Conservation (phyloP, 805 yeast genomes). For the Starmerella khaoyaiensis region DNA sequence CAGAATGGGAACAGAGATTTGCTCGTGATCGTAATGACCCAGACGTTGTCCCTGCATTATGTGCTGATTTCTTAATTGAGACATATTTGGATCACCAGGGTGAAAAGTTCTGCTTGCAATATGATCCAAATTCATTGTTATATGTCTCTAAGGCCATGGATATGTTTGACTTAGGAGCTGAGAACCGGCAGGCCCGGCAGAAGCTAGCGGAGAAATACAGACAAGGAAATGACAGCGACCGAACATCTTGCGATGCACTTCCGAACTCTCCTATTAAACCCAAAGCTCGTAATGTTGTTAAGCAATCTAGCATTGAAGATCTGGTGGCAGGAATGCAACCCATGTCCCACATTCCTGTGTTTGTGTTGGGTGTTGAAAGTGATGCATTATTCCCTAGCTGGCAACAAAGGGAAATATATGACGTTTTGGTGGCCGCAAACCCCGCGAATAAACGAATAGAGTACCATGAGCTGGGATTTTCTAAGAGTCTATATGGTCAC, state of each 20-base stretch:
- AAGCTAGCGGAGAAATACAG: neutral
- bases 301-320: conserved; percentile 36
- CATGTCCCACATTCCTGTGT: conserved; percentile 49
- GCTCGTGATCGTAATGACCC: conserved; percentile 82
- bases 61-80: conserved; percentile 87
- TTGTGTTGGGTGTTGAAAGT: conserved; percentile 85
- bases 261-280: conserved; percentile 44
- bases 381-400: conserved; percentile 86
- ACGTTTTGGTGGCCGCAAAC: conserved; percentile 33
- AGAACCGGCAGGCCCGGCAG: conserved; percentile 10
- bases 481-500: conserved; percentile 75
- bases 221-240: neutral
- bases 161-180: conserved; percentile 60
- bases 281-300: conserved; percentile 32
- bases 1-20: conserved; percentile 91
- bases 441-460: conserved; percentile 31
- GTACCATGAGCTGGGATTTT: conserved; percentile 64
- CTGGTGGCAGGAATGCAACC: conserved; percentile 50
- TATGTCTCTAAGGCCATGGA: conserved; percentile 93
- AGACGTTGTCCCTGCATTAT: conserved; percentile 63
- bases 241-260: conserved; percentile 29
- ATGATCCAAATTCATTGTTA: conserved; percentile 78
- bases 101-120: conserved; percentile 80
- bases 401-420: conserved; percentile 79
- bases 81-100: conserved; percentile 92